Base-by-base conservation (phyloP, 208 protist species). In the Leishmania mexicana region DNA sequence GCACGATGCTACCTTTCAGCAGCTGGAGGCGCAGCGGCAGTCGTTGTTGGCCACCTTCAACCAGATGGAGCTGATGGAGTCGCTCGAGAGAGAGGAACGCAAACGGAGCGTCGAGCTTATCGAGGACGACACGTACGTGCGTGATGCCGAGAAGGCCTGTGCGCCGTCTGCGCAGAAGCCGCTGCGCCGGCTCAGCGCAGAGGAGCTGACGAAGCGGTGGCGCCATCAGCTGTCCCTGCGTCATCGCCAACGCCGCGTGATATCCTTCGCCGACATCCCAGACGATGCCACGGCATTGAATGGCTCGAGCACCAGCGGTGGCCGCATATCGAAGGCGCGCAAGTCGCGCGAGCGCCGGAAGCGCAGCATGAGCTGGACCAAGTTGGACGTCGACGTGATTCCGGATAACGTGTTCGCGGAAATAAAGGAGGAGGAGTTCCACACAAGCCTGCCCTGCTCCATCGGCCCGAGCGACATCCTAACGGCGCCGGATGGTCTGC, bases 101-200 rank as follows among this genome's bases (percentile, higher is more conserved):
- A 89, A 89, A 74, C 90, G 87, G 51, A 90, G 87, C 68, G 85
- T 94, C 24, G 90, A 93, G 76, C 84, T 93, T 35, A 67, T 95
- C 31, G 75, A 81, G 19, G 88, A 93, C 80, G 72, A 72, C 11
- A 57, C 80, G 35, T 87, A 92, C 78, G 89, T 93, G 53, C 75
- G 62, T 31, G 81, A 76, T 1, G 85, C 88, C 0, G 75, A 45
- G 38, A 42, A 47, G 45, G 78, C 57, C 21, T 90, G 85, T 78
- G 74, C 45, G 17, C 38, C 17, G 21, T 64, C 78, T 5, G 74
- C 72, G 53, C 58, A 81, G 1, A 81, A 78, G 73, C 51, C 74
- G 38, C 40, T 89, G 64, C 76, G 58, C 40, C 78, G 76, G 47
- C 80, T 91, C 53, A 81, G 76, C 0, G 71, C 47, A 31, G 82